phyloP scores from a whole-genome alignment of 371 early-diverging fungal genomes.

The Mortierella sp. region DNA sequence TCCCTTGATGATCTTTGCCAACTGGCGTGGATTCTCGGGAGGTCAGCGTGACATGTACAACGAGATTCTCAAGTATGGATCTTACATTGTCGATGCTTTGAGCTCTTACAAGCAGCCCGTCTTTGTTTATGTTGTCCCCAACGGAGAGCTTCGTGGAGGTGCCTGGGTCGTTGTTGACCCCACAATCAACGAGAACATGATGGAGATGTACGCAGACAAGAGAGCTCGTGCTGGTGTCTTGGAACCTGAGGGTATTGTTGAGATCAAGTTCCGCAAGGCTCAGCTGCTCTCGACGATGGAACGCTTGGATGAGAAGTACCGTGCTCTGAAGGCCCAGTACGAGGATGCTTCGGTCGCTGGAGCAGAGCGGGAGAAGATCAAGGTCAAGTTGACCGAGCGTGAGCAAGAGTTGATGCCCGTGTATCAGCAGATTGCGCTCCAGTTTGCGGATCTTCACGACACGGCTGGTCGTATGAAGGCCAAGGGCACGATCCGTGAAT shows the following conservation, averaged over 20 bases:
- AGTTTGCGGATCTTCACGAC: conserved; percentile 98
- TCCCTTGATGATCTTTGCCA: conserved; percentile 98
- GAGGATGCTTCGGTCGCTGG: conserved; percentile 59
- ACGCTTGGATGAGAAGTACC: conserved; percentile 85
- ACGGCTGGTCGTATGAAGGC: conserved; percentile 96
- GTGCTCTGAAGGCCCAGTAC: conserved; percentile 73
- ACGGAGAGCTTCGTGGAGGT: conserved; percentile 98
- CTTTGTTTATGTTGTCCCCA: conserved; percentile 96
- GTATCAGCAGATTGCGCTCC: conserved; percentile 93
- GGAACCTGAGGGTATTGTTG: conserved; percentile 99
- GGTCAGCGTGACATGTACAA: conserved; percentile 99
- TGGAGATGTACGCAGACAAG: conserved; percentile 98
- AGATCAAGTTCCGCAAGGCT: conserved; percentile 98
- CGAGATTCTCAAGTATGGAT: conserved; percentile 97
- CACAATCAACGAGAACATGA: conserved; percentile 96
- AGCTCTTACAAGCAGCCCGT: conserved; percentile 95
- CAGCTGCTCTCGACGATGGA: conserved; percentile 92
- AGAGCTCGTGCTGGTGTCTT: conserved; percentile 95
- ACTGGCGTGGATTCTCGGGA: conserved; percentile 99
- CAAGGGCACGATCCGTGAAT: conserved; percentile 88
- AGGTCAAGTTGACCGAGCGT: conserved; percentile 79
- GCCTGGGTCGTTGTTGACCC: conserved; percentile 99
- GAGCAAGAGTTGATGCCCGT: conserved; percentile 90
- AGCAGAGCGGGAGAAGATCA: conserved; percentile 68
- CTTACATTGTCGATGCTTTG: conserved; percentile 97